Base-by-base conservation (phyloP, 2,329 filamentous ascomycete species). In the Xylaria sp. region DNA sequence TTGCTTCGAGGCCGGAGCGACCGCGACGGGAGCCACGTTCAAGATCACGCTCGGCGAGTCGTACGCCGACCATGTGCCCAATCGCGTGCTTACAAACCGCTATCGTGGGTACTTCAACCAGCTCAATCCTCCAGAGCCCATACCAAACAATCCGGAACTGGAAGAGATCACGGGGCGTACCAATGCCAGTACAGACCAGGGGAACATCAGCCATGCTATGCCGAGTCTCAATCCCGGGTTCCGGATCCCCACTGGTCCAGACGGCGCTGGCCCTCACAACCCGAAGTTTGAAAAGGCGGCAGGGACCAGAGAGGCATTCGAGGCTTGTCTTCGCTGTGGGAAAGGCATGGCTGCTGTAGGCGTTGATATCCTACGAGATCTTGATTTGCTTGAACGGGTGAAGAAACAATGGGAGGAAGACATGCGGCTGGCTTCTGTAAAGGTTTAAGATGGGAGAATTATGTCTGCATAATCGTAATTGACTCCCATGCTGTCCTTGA, bases 141-240 rank as follows among this genome's bases (percentile, higher is more conserved):
- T 75, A 63, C 69, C 73, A 0, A 61, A 62, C 1, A 72, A 76
- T 35, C 72, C 73, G 9, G 76, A 78, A 2, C 53, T 76, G 5
- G 79, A 80, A 58, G 70, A 75, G 55, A 69, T 76, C 8, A 66
- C 70, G 3, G 77, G 78, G 0, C 67, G 71, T 23, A 79, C 77
- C n/a, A 77, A 75, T 66, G 82, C 83, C 3, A 83, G 80, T 63
- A 84, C 82, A 0, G 83, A 86, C 66, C 82, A 85, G 71, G 84
- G 83, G 0, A 78, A 86, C 62, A 70, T 86, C 57, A 83, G 79
- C 63, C 80, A 85, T 65, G 79, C 76, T 1, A 77, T 85, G 74
- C 84, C 83, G 46, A 82, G 79, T 56, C 68, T 86, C 44, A 80
- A 76, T 58, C 73, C 76, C 0, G 78, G 78, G 5, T 85, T 84